Percentiles rank a stretch among this genome's conserved stretches.
phyloP scores from a whole-genome alignment of 768 basidiomycete genomes.

The Ramaria sp. region DNA sequence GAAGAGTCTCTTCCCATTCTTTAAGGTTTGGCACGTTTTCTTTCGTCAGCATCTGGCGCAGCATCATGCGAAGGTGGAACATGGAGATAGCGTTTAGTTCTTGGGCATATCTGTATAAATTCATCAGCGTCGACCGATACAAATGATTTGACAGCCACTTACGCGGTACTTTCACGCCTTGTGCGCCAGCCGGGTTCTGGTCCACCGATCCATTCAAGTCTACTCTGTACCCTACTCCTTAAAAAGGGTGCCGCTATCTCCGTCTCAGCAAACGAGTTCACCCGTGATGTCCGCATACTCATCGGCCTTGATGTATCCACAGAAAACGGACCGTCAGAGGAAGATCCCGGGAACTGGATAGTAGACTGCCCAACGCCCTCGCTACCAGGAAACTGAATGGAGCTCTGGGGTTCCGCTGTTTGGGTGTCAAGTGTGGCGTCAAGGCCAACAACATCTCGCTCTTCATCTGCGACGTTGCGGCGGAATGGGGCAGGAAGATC shows the following conservation, averaged over 20 bases:
- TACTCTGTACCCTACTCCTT: slow-evolving; percentile 74
- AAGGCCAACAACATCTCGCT: slow-evolving; percentile 35
- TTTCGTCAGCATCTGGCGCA: slow-evolving; percentile 79
- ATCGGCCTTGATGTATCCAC: slow-evolving; percentile 46
- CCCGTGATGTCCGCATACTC: slow-evolving; percentile 45
- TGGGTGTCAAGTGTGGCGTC: slow-evolving; percentile 36
- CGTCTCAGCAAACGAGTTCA: slow-evolving; percentile 63
- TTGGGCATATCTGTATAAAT: slow-evolving; percentile 53
- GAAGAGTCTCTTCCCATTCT: slow-evolving; percentile 83
- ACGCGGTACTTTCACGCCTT: slow-evolving; percentile 85
- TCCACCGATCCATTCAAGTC: slow-evolving; percentile 38
- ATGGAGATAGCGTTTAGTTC: slow-evolving; percentile 81
- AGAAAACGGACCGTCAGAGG: slow-evolving; percentile 32
- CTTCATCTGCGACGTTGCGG: slow-evolving; percentile 64
- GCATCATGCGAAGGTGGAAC: slow-evolving; percentile 81
- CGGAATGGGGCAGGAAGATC: slow-evolving; percentile 64
- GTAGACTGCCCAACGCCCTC: slow-evolving; percentile 46
- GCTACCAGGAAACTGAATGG: slow-evolving; percentile 47
- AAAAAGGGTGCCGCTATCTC: slow-evolving; percentile 71
- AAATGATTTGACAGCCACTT: slow-evolving; percentile 19
- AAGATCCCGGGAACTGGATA: slow-evolving; percentile 61
- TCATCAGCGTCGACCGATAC: not conserved
- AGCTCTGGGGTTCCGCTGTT: slow-evolving; percentile 36
- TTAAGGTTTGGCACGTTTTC: slow-evolving; percentile 72
- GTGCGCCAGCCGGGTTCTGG: slow-evolving; percentile 75